These are phyloP conservation scores for Tylopilus subfusipes DNA, from an alignment of 768 basidiomycete species.

Conservation along the genomic window DNA sequence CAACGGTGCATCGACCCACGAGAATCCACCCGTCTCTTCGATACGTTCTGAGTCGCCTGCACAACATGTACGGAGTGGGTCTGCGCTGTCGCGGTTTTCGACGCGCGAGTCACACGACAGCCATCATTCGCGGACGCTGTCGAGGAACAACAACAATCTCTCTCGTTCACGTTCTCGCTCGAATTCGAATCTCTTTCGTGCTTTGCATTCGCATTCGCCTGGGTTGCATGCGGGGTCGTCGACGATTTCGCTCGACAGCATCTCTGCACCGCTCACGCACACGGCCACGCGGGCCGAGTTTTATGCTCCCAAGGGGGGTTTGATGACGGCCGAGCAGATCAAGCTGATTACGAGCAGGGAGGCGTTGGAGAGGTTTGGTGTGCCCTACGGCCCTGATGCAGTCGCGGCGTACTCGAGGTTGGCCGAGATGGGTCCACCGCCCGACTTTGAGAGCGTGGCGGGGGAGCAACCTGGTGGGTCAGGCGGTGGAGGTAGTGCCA, in stretches of 20 bases:
- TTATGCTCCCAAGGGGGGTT: conserved; percentile 47
- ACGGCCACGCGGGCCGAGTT: conserved; percentile 71
- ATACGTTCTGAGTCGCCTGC: conserved; percentile 21
- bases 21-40: conserved; percentile 6
- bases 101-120: conserved; percentile 22
- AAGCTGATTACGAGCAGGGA: conserved; percentile 69
- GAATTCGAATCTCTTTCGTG: conserved; percentile 34
- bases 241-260: conserved; percentile 66
- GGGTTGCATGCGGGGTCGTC: conserved; percentile 52
- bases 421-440: conserved; percentile 38
- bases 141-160: conserved; percentile 30
- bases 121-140: conserved; percentile 20
- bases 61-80: conserved; percentile 11
- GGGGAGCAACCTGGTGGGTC: background rate
- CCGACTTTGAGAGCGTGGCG: conserved; percentile 45
- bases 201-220: conserved; percentile 39
- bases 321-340: conserved; percentile 49
- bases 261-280: conserved; percentile 73
- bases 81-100: conserved; percentile 22
- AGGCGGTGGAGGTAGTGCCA: background rate
- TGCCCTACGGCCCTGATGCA: conserved; percentile 75
- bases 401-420: conserved; percentile 46
- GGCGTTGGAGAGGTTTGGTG: conserved; percentile 62
- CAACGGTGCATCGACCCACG: conserved; percentile 13
- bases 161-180: conserved; percentile 38